phyloP scores from a whole-genome alignment of 192 early-diverging fungal genomes.

The Rhizoclosmatium globosum region DNA sequence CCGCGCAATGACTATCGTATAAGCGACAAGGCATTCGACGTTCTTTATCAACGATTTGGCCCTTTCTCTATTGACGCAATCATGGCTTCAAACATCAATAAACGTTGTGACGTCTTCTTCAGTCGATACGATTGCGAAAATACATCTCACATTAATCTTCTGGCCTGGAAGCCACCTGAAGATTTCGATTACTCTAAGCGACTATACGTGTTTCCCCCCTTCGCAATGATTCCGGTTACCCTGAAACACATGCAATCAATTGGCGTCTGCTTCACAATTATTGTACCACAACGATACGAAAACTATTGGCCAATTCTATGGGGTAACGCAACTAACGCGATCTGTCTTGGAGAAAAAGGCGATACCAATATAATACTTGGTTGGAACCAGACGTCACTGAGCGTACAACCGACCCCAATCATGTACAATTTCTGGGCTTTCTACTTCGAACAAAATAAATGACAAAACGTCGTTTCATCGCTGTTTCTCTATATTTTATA shows the following conservation, averaged over 20 bases:
- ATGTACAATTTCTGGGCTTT: neutral
- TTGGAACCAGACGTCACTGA: neutral
- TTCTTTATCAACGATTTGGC: no score
- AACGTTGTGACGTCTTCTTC: neutral
- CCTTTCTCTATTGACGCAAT: neutral
- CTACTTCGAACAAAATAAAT: neutral
- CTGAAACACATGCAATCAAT: neutral
- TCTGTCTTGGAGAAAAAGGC: neutral
- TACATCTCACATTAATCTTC: neutral
- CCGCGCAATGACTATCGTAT: no score
- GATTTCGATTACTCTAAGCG: neutral
- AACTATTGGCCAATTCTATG: neutral
- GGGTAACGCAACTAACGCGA: neutral
- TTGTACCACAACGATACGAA: neutral
- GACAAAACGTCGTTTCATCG: no score
- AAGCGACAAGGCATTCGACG: no score
- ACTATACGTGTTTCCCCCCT: neutral
- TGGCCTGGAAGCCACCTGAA: neutral
- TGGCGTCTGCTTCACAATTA: neutral
- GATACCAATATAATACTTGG: neutral
- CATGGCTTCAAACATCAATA: neutral
- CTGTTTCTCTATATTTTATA: no score
- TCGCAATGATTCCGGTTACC: neutral
- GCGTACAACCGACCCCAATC: neutral
- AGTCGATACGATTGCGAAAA: neutral